Evolutionary conservation across 495 filamentous ascomycete genomes (phyloP), one percentile per base, ranked within the genome.

Genomic region (Annulohypoxylon nitens): DNA sequence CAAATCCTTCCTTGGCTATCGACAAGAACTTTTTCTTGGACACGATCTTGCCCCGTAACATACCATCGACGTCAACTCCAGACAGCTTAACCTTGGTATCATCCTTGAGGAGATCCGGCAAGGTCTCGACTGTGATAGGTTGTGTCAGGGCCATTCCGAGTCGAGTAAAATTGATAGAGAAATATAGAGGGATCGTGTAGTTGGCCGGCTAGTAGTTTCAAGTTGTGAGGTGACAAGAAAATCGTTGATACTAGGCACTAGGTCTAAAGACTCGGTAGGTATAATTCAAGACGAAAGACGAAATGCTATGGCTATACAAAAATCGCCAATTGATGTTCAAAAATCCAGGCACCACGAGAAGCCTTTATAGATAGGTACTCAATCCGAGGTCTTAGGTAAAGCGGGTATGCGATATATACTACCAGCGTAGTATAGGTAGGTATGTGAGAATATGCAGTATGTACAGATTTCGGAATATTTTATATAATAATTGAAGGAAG

Each of bases 21-120:
- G 92, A 94, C 4, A 98, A 82, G 82, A 99, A 99, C 83, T 99
- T 99, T 79, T 92, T 93, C 84, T 97, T 98, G 73, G 94, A 93
- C 78, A 99, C 90, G 45, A 99, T 87, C 83, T 99, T 99, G 64
- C 96, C 96, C 16, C 96, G 93, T 26, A 97, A 87, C 33, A 91
- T 86, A 69, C 96, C 96, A 79, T 99, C 96, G 62, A 95, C 93
- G 79, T 99, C 96, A 64, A 97, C 79, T 14, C 96, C 96, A 16
- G 93, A 95, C 37, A 99, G 87, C 80, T 98, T 99, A 78, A 99
- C 94, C 66, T 90, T 90, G 71, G 85, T 90, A 81, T 99, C 96
- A 79, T 92, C 63, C 66, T 83, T 76, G 10, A 98, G 89, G 34
- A 96, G 78, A 30, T 86, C 78, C 7, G 91, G 87, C 34, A 94